These are phyloP conservation scores for Suillus hirtellus DNA, from an alignment of 768 basidiomycete genomes.

Conservation along the genomic window DNA sequence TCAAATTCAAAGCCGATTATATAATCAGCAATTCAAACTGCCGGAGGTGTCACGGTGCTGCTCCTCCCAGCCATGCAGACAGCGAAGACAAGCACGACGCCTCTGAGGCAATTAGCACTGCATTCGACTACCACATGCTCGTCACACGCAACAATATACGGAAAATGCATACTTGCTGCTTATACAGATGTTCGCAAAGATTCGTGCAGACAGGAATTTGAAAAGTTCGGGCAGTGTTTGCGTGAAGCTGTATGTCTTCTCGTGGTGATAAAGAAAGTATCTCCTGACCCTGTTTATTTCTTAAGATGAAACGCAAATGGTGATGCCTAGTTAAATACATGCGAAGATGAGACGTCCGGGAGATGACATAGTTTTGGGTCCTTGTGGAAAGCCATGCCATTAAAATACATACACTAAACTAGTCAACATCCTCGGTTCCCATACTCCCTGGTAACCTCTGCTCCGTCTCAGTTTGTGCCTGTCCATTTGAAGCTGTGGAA, in stretches of 20 bases:
- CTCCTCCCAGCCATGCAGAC: conserved; percentile 20
- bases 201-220: conserved; percentile 83
- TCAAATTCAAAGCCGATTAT: background rate
- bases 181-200: conserved; percentile 87
- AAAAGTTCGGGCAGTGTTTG: conserved; percentile 80
- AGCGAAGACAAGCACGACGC: conserved; percentile 36
- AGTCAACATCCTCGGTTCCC: conserved; percentile 22
- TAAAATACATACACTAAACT: conserved; percentile 14
- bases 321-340: conserved; percentile 26
- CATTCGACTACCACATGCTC: conserved; percentile 75
- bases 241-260: conserved; percentile 65
- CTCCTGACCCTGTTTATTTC: background rate
- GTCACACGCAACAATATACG: conserved; percentile 74
- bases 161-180: conserved; percentile 80
- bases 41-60: background rate
- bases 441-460: conserved; percentile 32
- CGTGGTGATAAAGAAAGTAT: background rate
- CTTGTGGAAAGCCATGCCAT: conserved; percentile 22
- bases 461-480: conserved; percentile 37
- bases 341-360: conserved; percentile 23
- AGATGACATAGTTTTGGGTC: conserved; percentile 11
- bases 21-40: background rate
- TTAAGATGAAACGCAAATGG: conserved; percentile 60
- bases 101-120: conserved; percentile 65
- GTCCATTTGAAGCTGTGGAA: conserved; percentile 20